Base-by-base conservation (phyloP, 768 basidiomycete species). In the Leccinum incarnatum region DNA sequence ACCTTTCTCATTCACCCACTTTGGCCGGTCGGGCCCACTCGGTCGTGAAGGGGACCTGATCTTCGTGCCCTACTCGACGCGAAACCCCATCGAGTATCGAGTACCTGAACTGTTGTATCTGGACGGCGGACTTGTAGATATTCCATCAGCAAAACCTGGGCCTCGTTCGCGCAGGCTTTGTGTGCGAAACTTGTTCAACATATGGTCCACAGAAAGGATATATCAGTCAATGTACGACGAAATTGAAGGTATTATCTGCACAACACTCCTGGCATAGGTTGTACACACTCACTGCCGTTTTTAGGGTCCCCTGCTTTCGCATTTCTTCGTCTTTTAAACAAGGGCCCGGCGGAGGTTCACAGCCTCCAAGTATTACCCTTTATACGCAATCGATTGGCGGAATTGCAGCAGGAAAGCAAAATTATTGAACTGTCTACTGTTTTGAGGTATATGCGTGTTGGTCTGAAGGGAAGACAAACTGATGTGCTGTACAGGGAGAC, bases 181-280 rank as follows among this genome's bases (percentile, higher is more conserved):
- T 54, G 66, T 93, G 48, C 74, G 76, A 51, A 88, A 83, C 57
- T 75, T 95, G 60, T 85, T 93, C 75, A 94, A 89, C 71, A 95
- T 99, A 56, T 99, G 97, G 96, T 81, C 86, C 1, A 81, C 88
- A 0, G 90, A 93, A 63, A 84, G 88, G 82, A 87, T 98, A 45
- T 77, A 87, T 58, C 77, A 74, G 36, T 93, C 93, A 5, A 68
- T 93, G 19, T 77, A 81, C 48, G 79, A 87, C n/a, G 77, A 73
- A 49, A 50, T 73, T 37, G 73, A 83, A 70, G 79, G 90, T 89
- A 67, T 27, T 56, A 62, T 82, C 5, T 23, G 54, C 45, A 53
- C 23, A 37, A 27, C 25, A 7, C 14, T 32, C 17, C 47, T 10
- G 17, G 37, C 29, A 50, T 15, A 45, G n/a, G 48, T 32, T 32